These are phyloP conservation scores for Ambrosiella cleistominuta DNA, from an alignment of 2,329 filamentous ascomycete genomes.

Conservation along the genomic window DNA sequence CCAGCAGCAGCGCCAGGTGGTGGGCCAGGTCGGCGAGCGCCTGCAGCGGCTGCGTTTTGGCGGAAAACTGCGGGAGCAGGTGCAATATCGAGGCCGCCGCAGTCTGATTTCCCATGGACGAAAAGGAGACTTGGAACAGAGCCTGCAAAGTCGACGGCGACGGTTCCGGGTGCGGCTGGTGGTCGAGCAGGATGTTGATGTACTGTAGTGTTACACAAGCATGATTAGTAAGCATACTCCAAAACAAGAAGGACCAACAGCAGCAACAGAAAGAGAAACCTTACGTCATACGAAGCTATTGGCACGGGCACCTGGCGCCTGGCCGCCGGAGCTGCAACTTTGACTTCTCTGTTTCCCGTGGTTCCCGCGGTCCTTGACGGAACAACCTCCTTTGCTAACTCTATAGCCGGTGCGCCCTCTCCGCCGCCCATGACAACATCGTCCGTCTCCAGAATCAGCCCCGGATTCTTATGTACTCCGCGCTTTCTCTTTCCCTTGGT, in stretches of 20 bases:
- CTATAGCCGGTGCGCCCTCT: neutral
- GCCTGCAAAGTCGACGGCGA: constrained; percentile 46
- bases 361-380: no score
- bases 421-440: neutral
- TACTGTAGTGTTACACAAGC: constrained; percentile 23
- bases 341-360: neutral
- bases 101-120: constrained; percentile 20
- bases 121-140: constrained; percentile 36
- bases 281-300: constrained; percentile 9
- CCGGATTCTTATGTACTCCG: constrained; percentile 37
- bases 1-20: constrained; percentile 50
- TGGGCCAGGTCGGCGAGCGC: constrained; percentile 48
- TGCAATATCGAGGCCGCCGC: constrained; percentile 53
- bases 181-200: constrained; percentile 46
- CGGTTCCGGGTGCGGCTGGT: constrained; percentile 33
- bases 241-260: no score
- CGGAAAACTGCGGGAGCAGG: constrained; percentile 41
- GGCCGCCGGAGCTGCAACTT: neutral
- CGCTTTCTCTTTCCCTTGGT: constrained; percentile 56
- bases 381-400: neutral
- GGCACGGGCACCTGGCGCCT: neutral
- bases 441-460: constrained; percentile 35
- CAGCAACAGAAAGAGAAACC: neutral
- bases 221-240: neutral
- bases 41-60: constrained; percentile 29